A percentile compares a stretch with the other conserved stretches of the same genome.
These are phyloP conservation scores for Starmerella vaccinii DNA, from an alignment of 805 yeast species.

Conservation along the genomic window DNA sequence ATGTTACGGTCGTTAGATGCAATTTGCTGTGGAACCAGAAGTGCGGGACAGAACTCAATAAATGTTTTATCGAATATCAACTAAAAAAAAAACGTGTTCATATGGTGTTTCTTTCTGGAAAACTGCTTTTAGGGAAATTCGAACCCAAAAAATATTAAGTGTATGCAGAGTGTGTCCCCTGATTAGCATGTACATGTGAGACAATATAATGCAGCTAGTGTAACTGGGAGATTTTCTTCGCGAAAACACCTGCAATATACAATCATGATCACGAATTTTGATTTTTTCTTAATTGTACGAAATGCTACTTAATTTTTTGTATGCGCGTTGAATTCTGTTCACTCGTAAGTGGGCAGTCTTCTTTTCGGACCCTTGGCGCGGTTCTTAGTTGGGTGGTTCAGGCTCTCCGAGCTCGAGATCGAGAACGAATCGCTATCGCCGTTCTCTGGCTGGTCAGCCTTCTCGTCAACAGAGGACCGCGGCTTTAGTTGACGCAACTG, in stretches of 20 bases:
- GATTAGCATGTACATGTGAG: background rate
- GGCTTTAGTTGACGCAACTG: slow-evolving; percentile 19
- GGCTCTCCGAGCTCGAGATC: slow-evolving; percentile 15
- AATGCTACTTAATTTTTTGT: background rate
- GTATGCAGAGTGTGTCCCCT: background rate
- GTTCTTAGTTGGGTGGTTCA: slow-evolving; percentile 19
- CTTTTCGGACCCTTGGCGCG: slow-evolving; percentile 22
- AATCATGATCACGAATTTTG: too few relatives aligned
- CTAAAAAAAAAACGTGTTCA: too few relatives aligned
- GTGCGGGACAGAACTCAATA: too few relatives aligned
- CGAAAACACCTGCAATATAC: too few relatives aligned
- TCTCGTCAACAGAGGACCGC: slow-evolving; percentile 9
- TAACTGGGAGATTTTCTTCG: too few relatives aligned
- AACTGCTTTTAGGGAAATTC: too few relatives aligned
- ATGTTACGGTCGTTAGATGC: too few relatives aligned
- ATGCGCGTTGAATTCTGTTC: background rate
- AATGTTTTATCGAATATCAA: too few relatives aligned
- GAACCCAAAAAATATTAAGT: too few relatives aligned
- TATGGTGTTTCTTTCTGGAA: too few relatives aligned
- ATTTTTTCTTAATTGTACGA: background rate
- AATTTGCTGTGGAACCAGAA: too few relatives aligned
- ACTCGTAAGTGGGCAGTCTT: slow-evolving; percentile 18
- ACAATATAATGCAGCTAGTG: too few relatives aligned
- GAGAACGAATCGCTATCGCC: slow-evolving; percentile 9
- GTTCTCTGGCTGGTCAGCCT: slow-evolving; percentile 8